Base-by-base conservation (phyloP, 768 basidiomycete species). In the Dictyophora rubrovolvata region DNA sequence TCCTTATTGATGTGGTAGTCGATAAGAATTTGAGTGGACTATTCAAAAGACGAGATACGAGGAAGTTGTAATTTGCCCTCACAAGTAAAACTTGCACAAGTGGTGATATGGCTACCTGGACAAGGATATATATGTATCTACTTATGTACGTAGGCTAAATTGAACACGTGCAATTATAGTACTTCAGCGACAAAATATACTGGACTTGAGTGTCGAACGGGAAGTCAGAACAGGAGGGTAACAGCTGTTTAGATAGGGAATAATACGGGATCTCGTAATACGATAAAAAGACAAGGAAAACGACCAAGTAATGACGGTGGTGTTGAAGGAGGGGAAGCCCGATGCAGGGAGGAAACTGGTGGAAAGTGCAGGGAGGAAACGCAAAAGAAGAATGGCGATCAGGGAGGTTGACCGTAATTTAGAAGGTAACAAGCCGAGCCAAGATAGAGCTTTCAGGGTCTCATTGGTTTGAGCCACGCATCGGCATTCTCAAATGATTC, bases 401-500 rank as follows among this genome's bases (percentile, higher is more conserved):
- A 42, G 42, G 42, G 14, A 42, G n/a, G 42, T 42, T 14, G 42
- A 9, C 42, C 42, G 42, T n/a, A 14, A 42, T 3, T 42, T 12
- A 42, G 42, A 42, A 12, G 42, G n/a, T 42, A 42, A 2, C 42
- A 42, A 42, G 14, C 42, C n/a, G 22, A 42, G 12, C 42, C 42
- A 12, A 21, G 5, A 21, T 17, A 11, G 42, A 18, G 36, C 63
- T 61, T 65, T 83, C 77, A 91, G 65, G 89, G 89, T 66, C 89
- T 75, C 89, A 92, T 92, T 62, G 93, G 93, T 63, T 82, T 84
- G 64, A 97, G 76, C 93, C 93, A 97, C 61, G 83, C 83, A 71
- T 99, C 92, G 16, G 95, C 95, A 54, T 85, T 86, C 75, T 97
- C 93, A 73, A 97, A 99, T 75, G 94, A 89, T 72, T 91, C 88